Base-by-base conservation (phyloP, 2,329 filamentous ascomycete species). In the Aspergillus glaucus region DNA sequence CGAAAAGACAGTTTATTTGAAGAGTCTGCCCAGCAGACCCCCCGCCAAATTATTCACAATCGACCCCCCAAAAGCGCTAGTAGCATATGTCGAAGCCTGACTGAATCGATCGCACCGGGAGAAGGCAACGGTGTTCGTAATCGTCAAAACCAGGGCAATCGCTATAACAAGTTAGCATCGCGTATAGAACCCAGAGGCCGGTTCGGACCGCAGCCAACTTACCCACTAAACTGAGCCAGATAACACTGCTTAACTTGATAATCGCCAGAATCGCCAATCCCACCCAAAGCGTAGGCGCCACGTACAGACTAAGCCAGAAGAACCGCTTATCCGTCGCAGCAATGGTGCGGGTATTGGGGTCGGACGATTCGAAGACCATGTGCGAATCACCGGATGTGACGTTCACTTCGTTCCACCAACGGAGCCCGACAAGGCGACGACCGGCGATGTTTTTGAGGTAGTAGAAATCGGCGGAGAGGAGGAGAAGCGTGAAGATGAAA, bases 51-150 rank as follows among this genome's bases (percentile, higher is more conserved):
- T 80, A 56, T 75, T 74, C 48, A 78, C 76, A 48, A 81, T 67
- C 3, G 77, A 74, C 41, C 79, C 78, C 6, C 74, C 72, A 46
- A 82, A 68, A 4, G 79, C 79, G 37, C 72, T 74, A 41, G 75
- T 79, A 6, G 80, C 79, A 53, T 79, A 76, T 44, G 71, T 79
- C 34, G 78, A 80, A 9, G 82, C 82, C 57, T 85, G 75, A 51
- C 75, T 75, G 57, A 77, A 77, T 46, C 72, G 72, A 54, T 77
- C 75, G 51, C 75, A 77, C 15, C 75, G 66, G 7, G 75, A 77
- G 59, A 77, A 77, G 5, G 75, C 75, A 36, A 76, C 61, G 1
- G 75, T 77, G 53, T 77, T 77, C 28, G 75, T 77, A 51, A 77
- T 72, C 0, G 75, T 77, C 41, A 77, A 58, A 15, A 74, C 62